Percentiles rank a stretch among this genome's conserved stretches.
phyloP scores from a whole-genome alignment of 352 stramenopile genomes.

The Globisporangium yorkense region DNA sequence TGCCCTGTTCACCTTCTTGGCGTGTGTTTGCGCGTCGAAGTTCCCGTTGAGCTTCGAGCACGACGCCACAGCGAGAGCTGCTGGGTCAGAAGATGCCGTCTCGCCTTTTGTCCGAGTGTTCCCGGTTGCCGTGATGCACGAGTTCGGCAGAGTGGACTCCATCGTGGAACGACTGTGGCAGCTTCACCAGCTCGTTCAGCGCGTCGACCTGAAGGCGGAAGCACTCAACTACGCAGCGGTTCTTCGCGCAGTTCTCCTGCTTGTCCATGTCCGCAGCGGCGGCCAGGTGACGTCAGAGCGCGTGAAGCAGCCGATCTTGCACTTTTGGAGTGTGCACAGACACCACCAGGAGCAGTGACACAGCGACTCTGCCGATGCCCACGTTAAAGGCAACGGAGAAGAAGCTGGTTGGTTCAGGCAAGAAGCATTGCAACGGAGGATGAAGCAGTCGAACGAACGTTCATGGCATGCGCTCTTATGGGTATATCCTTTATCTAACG shows the following conservation, averaged over 20 bases:
- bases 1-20: slow-evolving; percentile 12
- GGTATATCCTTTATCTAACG: too few relatives aligned
- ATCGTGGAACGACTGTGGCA: slow-evolving; percentile 10
- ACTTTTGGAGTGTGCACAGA: slow-evolving; percentile 10
- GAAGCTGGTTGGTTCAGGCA: too few relatives aligned
- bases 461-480: too few relatives aligned
- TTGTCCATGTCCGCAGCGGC: slow-evolving; percentile 2
- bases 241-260: slow-evolving; percentile 3
- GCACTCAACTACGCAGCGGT: slow-evolving; percentile 2
- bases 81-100: not conserved
- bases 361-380: too few relatives aligned
- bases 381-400: too few relatives aligned
- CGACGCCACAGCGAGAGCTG: not conserved
- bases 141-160: slow-evolving; percentile 3
- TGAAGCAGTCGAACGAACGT: too few relatives aligned
- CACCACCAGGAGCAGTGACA: not conserved
- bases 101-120: slow-evolving; percentile 1
- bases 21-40: slow-evolving; percentile 5
- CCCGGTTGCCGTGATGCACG: slow-evolving; percentile 2
- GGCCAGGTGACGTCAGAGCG: not conserved
- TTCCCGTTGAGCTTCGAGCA: slow-evolving; percentile 5
- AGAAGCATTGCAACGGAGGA: too few relatives aligned
- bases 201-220: not conserved
- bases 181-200: slow-evolving; percentile 1
- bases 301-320: slow-evolving; percentile 7